Evolutionary conservation across 129 eudicot species (phyloP), one percentile per base, ranked within the genome.

Genomic region (Calendula officinalis): DNA sequence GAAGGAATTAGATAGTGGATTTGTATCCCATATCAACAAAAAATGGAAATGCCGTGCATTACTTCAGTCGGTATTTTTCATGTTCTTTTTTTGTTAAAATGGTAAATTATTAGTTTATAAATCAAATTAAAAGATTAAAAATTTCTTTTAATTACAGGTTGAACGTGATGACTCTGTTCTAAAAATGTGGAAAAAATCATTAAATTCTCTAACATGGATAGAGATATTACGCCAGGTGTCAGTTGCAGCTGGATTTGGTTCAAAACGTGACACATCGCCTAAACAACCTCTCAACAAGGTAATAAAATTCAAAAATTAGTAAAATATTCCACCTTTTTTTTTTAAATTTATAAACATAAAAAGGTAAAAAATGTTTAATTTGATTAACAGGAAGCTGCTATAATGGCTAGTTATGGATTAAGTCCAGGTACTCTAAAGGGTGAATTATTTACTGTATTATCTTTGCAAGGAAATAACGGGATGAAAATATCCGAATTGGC

Each of bases 231-330:
- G 96, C 51, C 95, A 92, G 78, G 91, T 92, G 62, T 46, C 81
- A 42, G 76, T 83, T 73, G 89, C 99, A 33, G 96, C 99, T 79
- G 99, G 99, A 37, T 88, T 76, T 85, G 95, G 95, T 64, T 83
- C 83, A 58, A 85, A 81, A 76, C 78, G 70, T 64, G 83, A 81
- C 63, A 50, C 59, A 8, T 33, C 60, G 36, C 66, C 50, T 6
- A 81, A 67, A 34, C 73, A 71, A 75, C 73, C 82, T 43, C 62
- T 49, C 52, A 27, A 57, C 70, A 88, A 85, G 99, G 99, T 92
- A 78, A 35, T 44, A 39, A 22, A 14, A 17, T 54, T 67, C 43
- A 36, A 50, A 49, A 39, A 11, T 69, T 6, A n/a, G 13, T 56
- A 36, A 35, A 33, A 47, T 5, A 8, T 15, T 52, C 42, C 59